Base-by-base conservation (phyloP, 2,329 filamentous ascomycete genomes). In the Arthrobotrys conoides region DNA sequence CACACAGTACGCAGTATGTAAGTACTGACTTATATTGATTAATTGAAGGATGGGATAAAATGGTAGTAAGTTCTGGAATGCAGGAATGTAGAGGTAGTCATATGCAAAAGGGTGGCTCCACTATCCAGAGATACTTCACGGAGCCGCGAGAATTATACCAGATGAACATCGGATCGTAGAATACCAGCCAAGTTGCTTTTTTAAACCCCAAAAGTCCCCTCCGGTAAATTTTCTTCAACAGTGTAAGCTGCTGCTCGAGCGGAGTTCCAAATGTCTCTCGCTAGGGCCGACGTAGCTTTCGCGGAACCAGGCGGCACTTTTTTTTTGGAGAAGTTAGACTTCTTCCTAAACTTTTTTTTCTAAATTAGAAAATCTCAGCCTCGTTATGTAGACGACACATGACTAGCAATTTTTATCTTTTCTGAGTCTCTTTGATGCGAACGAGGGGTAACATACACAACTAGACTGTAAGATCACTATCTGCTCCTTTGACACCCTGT, bases 401-500 rank as follows among this genome's bases (percentile, higher is more conserved):
- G 63, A 68, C 63, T 46, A 69, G 44, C 27, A 65, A n/a, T n/a
- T n/a, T n/a, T n/a, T n/a, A n/a, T n/a, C 20, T 61, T 33, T 73
- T 73, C 61, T 61, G 24, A 53, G 61, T 75, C 30, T 67, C 36
- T 61, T 75, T 51, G 61, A 61, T 51, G 61, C 53, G 71, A 68
- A 53, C 27, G 63, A 51, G 71, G 36, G 41, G 27, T n/a, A 61
- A n/a, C n/a, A n/a, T n/a, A n/a, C n/a, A n/a, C n/a, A n/a, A n/a
- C n/a, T n/a, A n/a, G n/a, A n/a, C n/a, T n/a, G n/a, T n/a, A n/a
- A n/a, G n/a, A n/a, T n/a, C 3, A n/a, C 33, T 51, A 22, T 36
- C 30, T 55, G 55, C 14, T 20, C 57, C 49, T 70, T 71, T 76
- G 66, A 71, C 41, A 76, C 72, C 72, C 49, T 76, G 72, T 76